Percentiles rank a stretch among this genome's conserved stretches.
phyloP scores from a whole-genome alignment of 2,329 filamentous ascomycete genomes.

The Aspergillus ustus region DNA sequence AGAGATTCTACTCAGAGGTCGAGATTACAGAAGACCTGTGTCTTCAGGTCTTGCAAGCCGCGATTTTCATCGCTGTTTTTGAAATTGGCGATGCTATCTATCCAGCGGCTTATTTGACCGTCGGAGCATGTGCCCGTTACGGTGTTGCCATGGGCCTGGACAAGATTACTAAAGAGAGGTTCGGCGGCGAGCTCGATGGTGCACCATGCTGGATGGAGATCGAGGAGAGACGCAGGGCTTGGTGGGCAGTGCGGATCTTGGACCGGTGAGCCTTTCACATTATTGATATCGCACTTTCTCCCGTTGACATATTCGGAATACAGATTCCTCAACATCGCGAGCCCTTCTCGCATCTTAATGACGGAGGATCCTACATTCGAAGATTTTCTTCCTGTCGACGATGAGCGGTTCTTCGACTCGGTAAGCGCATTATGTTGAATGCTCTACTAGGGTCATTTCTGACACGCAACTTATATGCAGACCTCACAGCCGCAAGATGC shows the following conservation, averaged over 20 bases:
- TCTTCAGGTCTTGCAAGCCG: neutral
- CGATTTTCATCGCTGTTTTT: neutral
- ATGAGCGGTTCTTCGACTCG: neutral
- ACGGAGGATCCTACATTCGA: neutral
- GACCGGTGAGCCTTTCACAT: neutral
- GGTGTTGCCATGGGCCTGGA: neutral
- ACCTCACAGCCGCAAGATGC: too few relatives aligned
- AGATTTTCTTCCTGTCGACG: neutral
- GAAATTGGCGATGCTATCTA: neutral
- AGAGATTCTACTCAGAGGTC: neutral
- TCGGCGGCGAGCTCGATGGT: neutral
- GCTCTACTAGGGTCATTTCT: too few relatives aligned
- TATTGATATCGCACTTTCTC: neutral
- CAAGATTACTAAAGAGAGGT: neutral
- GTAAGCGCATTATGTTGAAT: neutral
- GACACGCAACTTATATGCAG: too few relatives aligned
- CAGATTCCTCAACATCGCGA: neutral
- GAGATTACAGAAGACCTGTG: neutral
- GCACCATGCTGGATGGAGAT: neutral
- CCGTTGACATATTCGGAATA: neutral
- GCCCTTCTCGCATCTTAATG: neutral
- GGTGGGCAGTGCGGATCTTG: neutral
- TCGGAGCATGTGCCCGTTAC: neutral
- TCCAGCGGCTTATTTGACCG: neutral
- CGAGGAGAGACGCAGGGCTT: neutral